Evolutionary conservation across 495 filamentous ascomycete genomes (phyloP).

Genomic region (Hypoxylon subgilvum): DNA sequence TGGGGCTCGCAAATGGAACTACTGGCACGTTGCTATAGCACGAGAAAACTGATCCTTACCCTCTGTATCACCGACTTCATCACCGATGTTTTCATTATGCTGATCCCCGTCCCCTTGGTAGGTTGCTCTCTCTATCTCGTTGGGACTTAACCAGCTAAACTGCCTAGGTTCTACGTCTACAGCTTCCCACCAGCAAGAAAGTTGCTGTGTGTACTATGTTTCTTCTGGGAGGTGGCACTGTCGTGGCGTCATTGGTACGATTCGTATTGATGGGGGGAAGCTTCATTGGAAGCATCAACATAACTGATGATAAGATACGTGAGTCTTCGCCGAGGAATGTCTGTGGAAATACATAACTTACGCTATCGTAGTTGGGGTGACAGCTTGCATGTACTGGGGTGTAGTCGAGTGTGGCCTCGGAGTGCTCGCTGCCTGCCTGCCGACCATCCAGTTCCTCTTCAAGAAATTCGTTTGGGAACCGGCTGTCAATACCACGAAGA

Average conservation of each 20-base stretch:
- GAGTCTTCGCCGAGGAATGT: neutral
- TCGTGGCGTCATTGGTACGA: constrained; percentile 23
- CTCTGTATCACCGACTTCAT: constrained; percentile 38
- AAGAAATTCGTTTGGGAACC: constrained; percentile 19
- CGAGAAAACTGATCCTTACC: constrained; percentile 8
- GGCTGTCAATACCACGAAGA: constrained; percentile 5
- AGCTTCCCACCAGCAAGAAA: constrained; percentile 19
- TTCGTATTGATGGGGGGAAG: constrained; percentile 29
- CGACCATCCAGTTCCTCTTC: constrained; percentile 29
- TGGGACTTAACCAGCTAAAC: neutral
- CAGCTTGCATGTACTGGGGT: constrained; percentile 35
- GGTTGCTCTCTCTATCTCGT: neutral
- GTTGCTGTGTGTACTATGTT: constrained; percentile 27
- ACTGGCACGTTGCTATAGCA: constrained; percentile 5
- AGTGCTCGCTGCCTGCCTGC: constrained; percentile 34
- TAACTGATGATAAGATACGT: constrained; percentile 28
- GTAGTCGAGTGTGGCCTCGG: constrained; percentile 35
- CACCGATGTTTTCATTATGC: constrained; percentile 33
- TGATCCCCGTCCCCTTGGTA: constrained; percentile 34
- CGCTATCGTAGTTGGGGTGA: constrained; percentile 13
- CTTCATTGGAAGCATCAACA: constrained; percentile 10
- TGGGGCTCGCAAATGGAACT: constrained; percentile 23
- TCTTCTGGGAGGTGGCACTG: constrained; percentile 26
- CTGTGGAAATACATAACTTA: neutral
- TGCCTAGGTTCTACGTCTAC: constrained; percentile 24